phyloP scores from a whole-genome alignment of 441 rosid species.

The Pelargonium fulgidum region DNA sequence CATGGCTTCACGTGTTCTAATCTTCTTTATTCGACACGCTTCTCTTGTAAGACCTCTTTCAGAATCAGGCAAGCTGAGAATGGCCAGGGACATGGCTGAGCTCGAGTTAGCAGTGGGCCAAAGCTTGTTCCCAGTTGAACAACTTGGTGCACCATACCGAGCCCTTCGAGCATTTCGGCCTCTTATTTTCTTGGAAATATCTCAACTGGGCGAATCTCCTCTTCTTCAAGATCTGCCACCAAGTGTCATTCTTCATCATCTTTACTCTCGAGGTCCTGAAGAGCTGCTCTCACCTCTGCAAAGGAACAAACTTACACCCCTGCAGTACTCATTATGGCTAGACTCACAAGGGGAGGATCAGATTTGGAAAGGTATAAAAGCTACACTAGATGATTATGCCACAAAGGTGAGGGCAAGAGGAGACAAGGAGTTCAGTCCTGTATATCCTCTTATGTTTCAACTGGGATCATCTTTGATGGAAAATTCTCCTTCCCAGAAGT shows the following conservation, averaged over 20 bases:
- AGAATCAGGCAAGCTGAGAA: slow-evolving; percentile 90
- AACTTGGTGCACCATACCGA: slow-evolving; percentile 85
- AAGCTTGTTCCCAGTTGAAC: slow-evolving; percentile 87
- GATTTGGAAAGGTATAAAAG: slow-evolving; percentile 93
- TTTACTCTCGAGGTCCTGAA: slow-evolving; percentile 84
- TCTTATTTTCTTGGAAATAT: slow-evolving; percentile 76
- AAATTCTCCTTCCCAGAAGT: slow-evolving; percentile 30
- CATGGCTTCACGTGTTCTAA: slow-evolving; percentile 82
- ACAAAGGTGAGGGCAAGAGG: slow-evolving; percentile 68
- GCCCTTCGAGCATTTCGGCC: slow-evolving; percentile 97
- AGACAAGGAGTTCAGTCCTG: slow-evolving; percentile 94
- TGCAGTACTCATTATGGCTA: slow-evolving; percentile 89
- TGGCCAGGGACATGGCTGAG: slow-evolving; percentile 99
- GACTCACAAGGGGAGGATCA: slow-evolving; percentile 96
- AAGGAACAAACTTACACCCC: slow-evolving; percentile 66
- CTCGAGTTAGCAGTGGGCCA: slow-evolving; percentile 92
- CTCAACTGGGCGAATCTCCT: slow-evolving; percentile 74
- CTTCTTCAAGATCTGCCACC: slow-evolving; percentile 83
- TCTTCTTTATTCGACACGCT: slow-evolving; percentile 84
- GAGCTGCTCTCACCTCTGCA: slow-evolving; percentile 82
- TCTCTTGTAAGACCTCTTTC: slow-evolving; percentile 90
- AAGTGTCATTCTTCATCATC: slow-evolving; percentile 85
- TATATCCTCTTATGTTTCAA: slow-evolving; percentile 85
- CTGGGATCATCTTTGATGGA: slow-evolving; percentile 62
- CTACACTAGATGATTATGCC: slow-evolving; percentile 91